Base-by-base conservation (phyloP, 1,139 yeast species). In the Pichiaceae sp. region DNA sequence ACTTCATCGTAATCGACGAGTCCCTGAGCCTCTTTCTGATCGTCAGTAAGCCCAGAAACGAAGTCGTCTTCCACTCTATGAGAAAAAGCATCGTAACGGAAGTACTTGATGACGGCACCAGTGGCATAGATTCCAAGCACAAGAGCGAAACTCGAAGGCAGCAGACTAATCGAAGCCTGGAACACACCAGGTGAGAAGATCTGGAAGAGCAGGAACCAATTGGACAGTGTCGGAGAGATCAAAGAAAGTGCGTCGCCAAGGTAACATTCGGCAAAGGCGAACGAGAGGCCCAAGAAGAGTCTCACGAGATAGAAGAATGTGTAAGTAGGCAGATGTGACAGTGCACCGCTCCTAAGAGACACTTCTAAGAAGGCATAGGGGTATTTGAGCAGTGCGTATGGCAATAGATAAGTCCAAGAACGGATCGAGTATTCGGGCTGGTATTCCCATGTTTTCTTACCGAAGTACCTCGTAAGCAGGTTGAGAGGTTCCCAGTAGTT, bases 371-470 rank as follows among this genome's bases (percentile, higher is more conserved):
- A 33, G 9, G 58, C 51, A 4, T 70, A 29, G 0, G 79, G 78
- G 31, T 47, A 57, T 7, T 62, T 57, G 6, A 68, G 38, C 3
- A 69, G 14, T 16, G 64, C 60, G 45, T 70, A 73, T 0, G 85
- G 87, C 3, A 76, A 37, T 30, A 82, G 54, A 49, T 82, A 87
- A 0, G 83, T 71, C 75, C 94, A 89, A 6, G 95, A 84, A 45
- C 97, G 64, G 37, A 89, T 86, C 16, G 95, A 87, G 53, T 74
- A 86, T 38, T 72, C 84, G 0, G 97, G 96, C 1, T 96, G 85
- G 56, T 89, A 89, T 53, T 89, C 97, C 97, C 96, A 89, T 0
- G 97, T 89, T 57, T 87, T 87, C 48, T 86, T 83, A 3, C 97
- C 98, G 56, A 84, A 86, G 2, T 81, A 82, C 46, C 95, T 72